Base-by-base conservation (phyloP, 306 rosid genomes). In the Albizia julibrissin region DNA sequence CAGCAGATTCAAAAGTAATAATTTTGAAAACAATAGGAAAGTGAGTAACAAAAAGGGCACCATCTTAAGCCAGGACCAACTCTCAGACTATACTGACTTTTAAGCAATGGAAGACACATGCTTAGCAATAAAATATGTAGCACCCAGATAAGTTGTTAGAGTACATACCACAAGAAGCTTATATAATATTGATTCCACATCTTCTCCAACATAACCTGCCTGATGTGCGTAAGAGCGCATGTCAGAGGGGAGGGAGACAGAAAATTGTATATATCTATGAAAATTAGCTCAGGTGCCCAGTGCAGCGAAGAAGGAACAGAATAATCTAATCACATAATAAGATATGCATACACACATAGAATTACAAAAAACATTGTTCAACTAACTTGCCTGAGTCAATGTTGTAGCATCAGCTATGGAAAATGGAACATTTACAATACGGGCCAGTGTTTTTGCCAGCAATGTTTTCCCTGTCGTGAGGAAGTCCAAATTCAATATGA, bases 141-240 rank as follows among this genome's bases (percentile, higher is more conserved):
- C 37, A 78, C 43, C 54, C 75, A 44, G 18, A 22, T 69, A 31
- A 77, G 24, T 66, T 34, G 81, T 37, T 49, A 77, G 46, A 21
- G 76, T 69, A 8, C 85, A 54, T 87, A 91, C 93, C 89, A 56
- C 27, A 26, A 91, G 93, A 52, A 91, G 92, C 74, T 86, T 89
- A 84, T 87, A 80, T 82, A 91, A 79, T 74, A 91, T 74, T 61
- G 96, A 91, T 68, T 90, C 96, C 61, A 90, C 93, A 49, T 91
- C 96, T 75, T 91, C 93, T 80, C 96, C 93, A 61, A 87, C 96
- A 84, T 91, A 91, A 78, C 96, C 96, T 34, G 96, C 96, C 93
- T 91, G 89, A 70, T 61, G 50, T 12, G 52, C 43, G 43, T 13
- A 6, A 37, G 64, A 19, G 40, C 65, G 29, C 59, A 24, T 40